Base-by-base conservation (phyloP, 2,329 filamentous ascomycete species). In the Fusarium virguliforme region DNA sequence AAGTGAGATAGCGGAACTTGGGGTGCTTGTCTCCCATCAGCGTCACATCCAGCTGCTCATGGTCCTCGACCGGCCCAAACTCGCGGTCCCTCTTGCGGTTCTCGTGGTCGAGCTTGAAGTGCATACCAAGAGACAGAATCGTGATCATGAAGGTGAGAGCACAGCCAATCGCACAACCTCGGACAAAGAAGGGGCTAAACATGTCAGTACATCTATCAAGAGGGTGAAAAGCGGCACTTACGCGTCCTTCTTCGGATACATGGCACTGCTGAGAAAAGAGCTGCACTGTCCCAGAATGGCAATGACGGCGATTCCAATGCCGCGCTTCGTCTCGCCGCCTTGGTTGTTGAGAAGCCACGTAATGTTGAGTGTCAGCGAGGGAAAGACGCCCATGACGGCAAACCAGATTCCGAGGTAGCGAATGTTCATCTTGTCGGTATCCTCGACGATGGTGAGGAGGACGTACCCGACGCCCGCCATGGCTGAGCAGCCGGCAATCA, bases 311-410 rank as follows among this genome's bases (percentile, higher is more conserved):
- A 74, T 48, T 0, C 71, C 68, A 1, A 57, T 59, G 0, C 71
- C 71, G 7, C 61, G 57, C 35, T 70, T 74, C 0, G 71, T 67
- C 3, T 72, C 68, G 0, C 71, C 60, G 6, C 71, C 71, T 1
- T 74, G 71, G 0, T 74, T 74, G 0, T 74, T 74, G 0, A 74
- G 28, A 0, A 74, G 5, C 71, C 71, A 74, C 0, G 71, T 74
- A 0, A 74, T 70, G 1, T 72, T 74, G 1, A 72, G 60, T 1
- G 57, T 51, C 0, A 74, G 7, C 0, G 58, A 61, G 1, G 71
- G 71, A 2, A 74, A 74, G 0, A 74, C 59, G 0, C 71, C 71
- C 3, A 61, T 64, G 0, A 59, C 65, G 0, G 71, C 71, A 4
- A 74, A 53, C 65, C 68, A 74, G 0, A 74, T 46, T 0, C 71